A percentile compares a stretch with the other conserved stretches of the same genome.
Conservation (phyloP, 495 filamentous ascomycete species). For the Xylaria sp. region DNA sequence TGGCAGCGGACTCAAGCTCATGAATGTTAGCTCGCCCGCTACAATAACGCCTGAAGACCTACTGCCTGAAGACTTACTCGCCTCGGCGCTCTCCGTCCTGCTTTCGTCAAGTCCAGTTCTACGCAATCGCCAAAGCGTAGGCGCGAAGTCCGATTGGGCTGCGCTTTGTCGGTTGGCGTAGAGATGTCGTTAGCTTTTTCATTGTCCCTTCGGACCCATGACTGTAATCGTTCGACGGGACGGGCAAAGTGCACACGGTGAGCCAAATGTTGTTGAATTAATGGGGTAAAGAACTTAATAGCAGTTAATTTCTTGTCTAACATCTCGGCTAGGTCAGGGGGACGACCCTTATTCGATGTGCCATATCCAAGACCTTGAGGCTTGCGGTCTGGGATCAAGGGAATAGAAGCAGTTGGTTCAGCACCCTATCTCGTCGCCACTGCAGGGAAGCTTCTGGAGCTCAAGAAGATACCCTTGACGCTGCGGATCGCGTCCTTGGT, state of each 20-base stretch:
- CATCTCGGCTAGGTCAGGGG: not conserved
- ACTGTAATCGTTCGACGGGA: not conserved
- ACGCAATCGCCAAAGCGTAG: not conserved
- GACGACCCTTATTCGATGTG: not conserved
- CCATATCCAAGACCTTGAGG: not conserved
- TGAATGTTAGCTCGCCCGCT: conserved; percentile 2
- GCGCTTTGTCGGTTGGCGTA: not conserved
- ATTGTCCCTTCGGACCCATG: not conserved
- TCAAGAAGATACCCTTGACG: conserved; percentile 92
- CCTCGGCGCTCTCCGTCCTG: too few species aligned
- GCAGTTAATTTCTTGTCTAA: not conserved
- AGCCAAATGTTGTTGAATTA: too few species aligned
- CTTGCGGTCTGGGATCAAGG: not conserved
- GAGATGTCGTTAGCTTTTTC: not conserved
- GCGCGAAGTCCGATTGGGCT: not conserved
- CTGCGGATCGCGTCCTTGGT: conserved; percentile 85
- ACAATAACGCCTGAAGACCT: not conserved
- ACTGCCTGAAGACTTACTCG: not conserved
- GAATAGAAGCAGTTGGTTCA: conserved; percentile 1
- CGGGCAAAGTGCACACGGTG: too few species aligned
- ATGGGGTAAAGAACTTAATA: not conserved
- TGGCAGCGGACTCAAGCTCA: not conserved
- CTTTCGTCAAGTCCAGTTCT: not conserved
- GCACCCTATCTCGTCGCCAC: conserved; percentile 36
- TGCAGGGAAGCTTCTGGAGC: conserved; percentile 69